Evolutionary conservation across 106 monocot genomes (phyloP), one percentile per base, ranked within the genome.

Genomic region (Phalaenopsis aphrodite): DNA sequence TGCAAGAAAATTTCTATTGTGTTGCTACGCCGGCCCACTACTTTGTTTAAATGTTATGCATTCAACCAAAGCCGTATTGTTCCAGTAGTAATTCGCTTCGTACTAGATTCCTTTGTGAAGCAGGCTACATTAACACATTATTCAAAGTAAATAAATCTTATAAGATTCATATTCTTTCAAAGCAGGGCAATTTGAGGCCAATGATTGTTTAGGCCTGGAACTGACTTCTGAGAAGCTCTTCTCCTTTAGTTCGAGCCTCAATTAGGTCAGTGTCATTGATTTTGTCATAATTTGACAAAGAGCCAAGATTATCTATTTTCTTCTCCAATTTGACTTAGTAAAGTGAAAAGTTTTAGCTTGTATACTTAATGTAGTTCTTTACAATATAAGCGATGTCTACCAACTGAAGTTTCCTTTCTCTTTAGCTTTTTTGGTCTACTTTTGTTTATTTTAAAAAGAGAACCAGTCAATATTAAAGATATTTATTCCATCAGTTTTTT

Each of bases 231-330:
- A 85, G 85, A 87, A 85, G 80, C 79, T 81, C 83, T 49, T 85
- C 79, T 77, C 74, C 75, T 78, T 82, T 85, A 87, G 74, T 80
- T 79, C 82, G 82, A 78, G 81, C 86, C 83, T 77, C 88, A 30
- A 73, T 92, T 89, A 87, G 89, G 92, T 87, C 87, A 87, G 87
- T 92, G 72, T 80, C 87, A 55, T 55, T 79, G 46, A 76, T 92
- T 86, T 39, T 69, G 69, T 69, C 39, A 69, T 69, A 69, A 36
- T 69, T 69, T 69, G 69, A 39, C 38, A 69, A 36, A 36, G 14
- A 69, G 69, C 36, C 39, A 38, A 69, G 39, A 39, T 15, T 69
- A 69, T 38, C 39, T 39, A 69, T 69, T 69, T 69, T 69, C 69
- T 69, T 69, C 36, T 69, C 39, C 69, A 69, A 38, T 37, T 15